Base-by-base conservation (phyloP, 1,284 basidiomycete genomes). In the Apiotrichum akiyoshidainum region DNA sequence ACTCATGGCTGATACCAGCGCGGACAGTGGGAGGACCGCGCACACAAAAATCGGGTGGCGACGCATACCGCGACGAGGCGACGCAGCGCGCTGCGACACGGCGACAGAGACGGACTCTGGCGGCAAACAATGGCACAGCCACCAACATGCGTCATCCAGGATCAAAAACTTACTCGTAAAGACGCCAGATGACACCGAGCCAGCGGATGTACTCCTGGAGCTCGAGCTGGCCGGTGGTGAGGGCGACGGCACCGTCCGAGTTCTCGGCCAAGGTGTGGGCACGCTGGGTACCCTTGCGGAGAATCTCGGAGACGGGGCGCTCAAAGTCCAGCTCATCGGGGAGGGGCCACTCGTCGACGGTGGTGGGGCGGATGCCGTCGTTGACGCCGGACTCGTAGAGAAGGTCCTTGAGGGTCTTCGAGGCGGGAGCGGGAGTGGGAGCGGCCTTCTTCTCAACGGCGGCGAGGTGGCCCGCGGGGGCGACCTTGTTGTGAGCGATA, bases 171-270 rank as follows among this genome's bases (percentile, higher is more conserved):
- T 67, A 90, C 88, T 85, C 80, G 78, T 91, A 92, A 21, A 91
- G 80, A 65, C 88, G 83, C 84, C 86, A 89, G 11, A 91, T 81
- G 80, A 88, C 85, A 79, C 87, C 85, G 42, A 89, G 80, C 77
- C 85, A 89, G 48, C 83, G 81, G 19, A 86, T 75, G 71, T 89
- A 89, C 70, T 89, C 87, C 45, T 83, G 81, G 68, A 82, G 82
- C 57, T 80, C 79, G 42, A 89, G 80, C 65, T 83, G 79, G 16
- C 87, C 87, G 51, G 81, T 81, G 21, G 85, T 79, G 47, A 90
- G 79, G 54, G 83, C 83, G 37, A 78, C 80, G 1, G 87, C 87
- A 33, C 84, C 86, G 31, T 79, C 73, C 66, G 83, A 86, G 63
- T 82, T 81, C 70, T 85, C 84, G 19, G 85, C 84, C n/a, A 79